phyloP scores from a whole-genome alignment of 164 flowering plant genomes.

The Vitis rupestris region DNA sequence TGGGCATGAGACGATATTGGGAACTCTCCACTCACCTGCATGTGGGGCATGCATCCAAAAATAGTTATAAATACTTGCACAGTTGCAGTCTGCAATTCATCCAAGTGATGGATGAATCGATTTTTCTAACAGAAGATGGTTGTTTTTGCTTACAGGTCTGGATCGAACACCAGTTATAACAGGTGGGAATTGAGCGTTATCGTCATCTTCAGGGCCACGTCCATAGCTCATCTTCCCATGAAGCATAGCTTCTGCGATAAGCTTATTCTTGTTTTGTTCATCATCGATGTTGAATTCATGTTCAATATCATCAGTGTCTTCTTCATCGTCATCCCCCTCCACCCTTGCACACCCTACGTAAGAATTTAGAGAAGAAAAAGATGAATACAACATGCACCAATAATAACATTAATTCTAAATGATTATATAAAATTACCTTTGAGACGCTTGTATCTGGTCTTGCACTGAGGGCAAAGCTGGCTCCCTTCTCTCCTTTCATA shows the following conservation, averaged over 20 bases:
- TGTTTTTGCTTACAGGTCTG: slow-evolving; percentile 39
- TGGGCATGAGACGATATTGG: slow-evolving; percentile 50
- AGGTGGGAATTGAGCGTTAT: slow-evolving; percentile 62
- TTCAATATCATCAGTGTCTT: slow-evolving; percentile 88
- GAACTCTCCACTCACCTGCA: slow-evolving; percentile 86
- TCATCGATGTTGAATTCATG: slow-evolving; percentile 86
- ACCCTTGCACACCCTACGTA: slow-evolving; percentile 89
- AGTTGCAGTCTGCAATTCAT: too few relatives aligned
- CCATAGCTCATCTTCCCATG: slow-evolving; percentile 97
- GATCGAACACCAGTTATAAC: slow-evolving; percentile 60
- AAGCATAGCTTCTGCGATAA: slow-evolving; percentile 81
- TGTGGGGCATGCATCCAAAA: neutral
- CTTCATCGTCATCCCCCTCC: slow-evolving; percentile 96
- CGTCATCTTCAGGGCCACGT: slow-evolving; percentile 83
- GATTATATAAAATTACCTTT: slow-evolving; percentile 51
- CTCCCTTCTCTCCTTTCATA: slow-evolving; percentile 95
- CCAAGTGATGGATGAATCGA: too few relatives aligned
- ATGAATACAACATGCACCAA: neutral
- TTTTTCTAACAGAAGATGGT: too few relatives aligned
- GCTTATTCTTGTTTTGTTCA: slow-evolving; percentile 51
- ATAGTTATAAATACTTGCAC: too few relatives aligned
- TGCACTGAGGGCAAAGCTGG: slow-evolving; percentile 95
- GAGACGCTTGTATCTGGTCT: slow-evolving; percentile 93
- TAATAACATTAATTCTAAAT: neutral
- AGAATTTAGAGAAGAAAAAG: neutral